Conservation (phyloP, 306 rosid genomes). For the Quercus glauca region DNA sequence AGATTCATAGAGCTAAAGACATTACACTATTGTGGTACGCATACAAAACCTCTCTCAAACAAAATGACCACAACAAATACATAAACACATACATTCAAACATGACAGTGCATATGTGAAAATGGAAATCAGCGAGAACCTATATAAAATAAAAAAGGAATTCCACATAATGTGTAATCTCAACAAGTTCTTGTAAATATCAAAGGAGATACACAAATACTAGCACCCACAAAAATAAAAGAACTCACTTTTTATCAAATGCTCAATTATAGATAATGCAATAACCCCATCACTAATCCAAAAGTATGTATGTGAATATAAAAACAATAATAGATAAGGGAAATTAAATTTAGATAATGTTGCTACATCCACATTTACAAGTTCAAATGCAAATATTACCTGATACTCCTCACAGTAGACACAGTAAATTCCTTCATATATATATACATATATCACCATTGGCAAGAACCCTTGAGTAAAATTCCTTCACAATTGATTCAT, state of each 20-base stretch:
- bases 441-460: constrained; percentile 76
- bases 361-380: constrained; percentile 9
- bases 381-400: constrained; percentile 46
- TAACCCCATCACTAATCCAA: constrained; percentile 2
- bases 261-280: neutral
- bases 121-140: no score
- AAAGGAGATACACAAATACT: neutral
- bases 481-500: constrained; percentile 85
- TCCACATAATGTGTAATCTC: neutral
- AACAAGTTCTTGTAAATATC: neutral
- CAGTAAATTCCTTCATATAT: constrained; percentile 95
- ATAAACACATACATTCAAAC: no score
- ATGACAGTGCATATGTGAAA: no score
- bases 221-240: neutral
- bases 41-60: constrained; percentile 4
- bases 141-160: neutral
- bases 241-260: neutral
- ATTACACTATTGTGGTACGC: constrained; percentile 10
- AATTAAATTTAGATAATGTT: neutral
- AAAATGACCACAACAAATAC: neutral
- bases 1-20: constrained; percentile 7
- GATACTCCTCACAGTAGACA: constrained; percentile 85
- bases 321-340: neutral
- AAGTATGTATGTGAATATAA: constrained; percentile 4
- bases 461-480: constrained; percentile 85